Percentiles rank a stretch among this genome's conserved stretches.
These are phyloP conservation scores for Lactarius hatsudake DNA, from an alignment of 768 basidiomycete genomes.

Conservation along the genomic window DNA sequence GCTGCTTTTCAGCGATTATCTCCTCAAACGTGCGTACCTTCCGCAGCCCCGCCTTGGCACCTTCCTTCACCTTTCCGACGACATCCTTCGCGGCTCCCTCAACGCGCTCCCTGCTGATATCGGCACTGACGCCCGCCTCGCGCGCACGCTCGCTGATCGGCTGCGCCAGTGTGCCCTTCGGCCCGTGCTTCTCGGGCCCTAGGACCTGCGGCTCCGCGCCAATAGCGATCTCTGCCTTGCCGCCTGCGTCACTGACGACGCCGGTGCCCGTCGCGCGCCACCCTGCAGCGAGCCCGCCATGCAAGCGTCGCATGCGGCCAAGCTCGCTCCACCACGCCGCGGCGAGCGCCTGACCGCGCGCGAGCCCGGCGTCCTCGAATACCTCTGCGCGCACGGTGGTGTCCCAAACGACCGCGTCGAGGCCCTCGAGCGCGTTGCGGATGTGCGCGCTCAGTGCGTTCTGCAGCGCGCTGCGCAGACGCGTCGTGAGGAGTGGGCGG, in stretches of 20 bases:
- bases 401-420: constrained; percentile 60
- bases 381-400: constrained; percentile 55
- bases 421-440: constrained; percentile 47
- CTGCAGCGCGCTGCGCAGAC: constrained; percentile 60
- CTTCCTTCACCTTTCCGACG: constrained; percentile 31
- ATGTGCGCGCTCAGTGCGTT: constrained; percentile 56
- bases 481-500: constrained; percentile 55
- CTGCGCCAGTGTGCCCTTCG: constrained; percentile 53
- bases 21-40: constrained; percentile 36
- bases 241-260: constrained; percentile 42
- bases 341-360: constrained; percentile 46
- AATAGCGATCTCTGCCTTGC: constrained; percentile 51
- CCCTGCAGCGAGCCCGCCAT: constrained; percentile 39
- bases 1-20: constrained; percentile 34
- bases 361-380: constrained; percentile 61
- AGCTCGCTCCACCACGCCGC: constrained; percentile 70
- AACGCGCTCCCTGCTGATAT: constrained; percentile 31
- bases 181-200: constrained; percentile 63
- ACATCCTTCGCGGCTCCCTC: constrained; percentile 30
- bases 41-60: constrained; percentile 31
- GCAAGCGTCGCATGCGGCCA: constrained; percentile 49
- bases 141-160: constrained; percentile 36
- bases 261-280: constrained; percentile 64
- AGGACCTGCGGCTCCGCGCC: constrained; percentile 75
- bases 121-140: constrained; percentile 35